Base-by-base conservation (phyloP, 805 yeast genomes). In the Scheffersomyces amazonensis region DNA sequence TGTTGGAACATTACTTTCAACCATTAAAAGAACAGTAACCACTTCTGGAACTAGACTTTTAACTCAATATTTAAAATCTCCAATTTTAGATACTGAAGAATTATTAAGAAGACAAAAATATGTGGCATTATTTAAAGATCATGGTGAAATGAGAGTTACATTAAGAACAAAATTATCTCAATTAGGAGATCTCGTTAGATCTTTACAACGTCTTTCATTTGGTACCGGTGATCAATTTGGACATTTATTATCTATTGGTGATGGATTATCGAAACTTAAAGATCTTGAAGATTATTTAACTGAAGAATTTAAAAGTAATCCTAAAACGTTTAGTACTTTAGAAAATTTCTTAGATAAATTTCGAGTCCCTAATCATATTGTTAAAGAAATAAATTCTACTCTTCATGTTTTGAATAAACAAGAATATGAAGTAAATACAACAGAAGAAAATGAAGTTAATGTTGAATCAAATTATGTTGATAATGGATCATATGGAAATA, bases 41-140 rank as follows among this genome's bases (percentile, higher is more conserved):
- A 71, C 82, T 1, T 80, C 93, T 0, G 98, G 98, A 0, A 66
- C 95, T 0, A 66, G 98, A 30, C 53, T 85, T n/a, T 62, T 93
- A 10, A 75, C 82, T 6, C 80, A 81, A 36, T 88, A 97, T 96
- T 62, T 91, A 4, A 71, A 86, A 18, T 79, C 87, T 2, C 99
- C 99, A 0, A 73, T 87, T 0, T 71, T 83, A 8, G 75, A 83
- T 49, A 50, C 75, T 0, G 49, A 54, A 0, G 84, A 78, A 43
- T 78, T 93, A 11, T 57, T 56, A 13, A 50, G 56, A 15, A 66
- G 99, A 19, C 71, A 67, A 37, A 43, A 47, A 2, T 66, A 60
- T 40, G 75, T 69, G 2, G 35, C 46, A 10, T 38, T 65, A 8
- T 66, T 66, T 45, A 43, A 49, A 13, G 48, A 51, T 16, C 53